Percentiles rank a stretch among this genome's conserved stretches.
Conservation (phyloP, 495 filamentous ascomycete species). For the Apiosordaria backusii region DNA sequence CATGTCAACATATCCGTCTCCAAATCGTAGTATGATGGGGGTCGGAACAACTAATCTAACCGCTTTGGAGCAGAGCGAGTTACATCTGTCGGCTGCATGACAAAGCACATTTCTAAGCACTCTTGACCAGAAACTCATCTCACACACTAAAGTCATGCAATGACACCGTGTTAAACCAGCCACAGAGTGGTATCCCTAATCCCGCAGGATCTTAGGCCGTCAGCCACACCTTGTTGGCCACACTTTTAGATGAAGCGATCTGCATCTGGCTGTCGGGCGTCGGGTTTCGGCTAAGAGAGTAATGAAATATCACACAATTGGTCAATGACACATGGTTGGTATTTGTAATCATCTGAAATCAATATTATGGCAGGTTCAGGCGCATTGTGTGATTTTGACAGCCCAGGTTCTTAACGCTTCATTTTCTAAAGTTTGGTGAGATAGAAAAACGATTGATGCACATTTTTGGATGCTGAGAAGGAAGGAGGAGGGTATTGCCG, state of each 20-base stretch:
- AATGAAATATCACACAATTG: not conserved
- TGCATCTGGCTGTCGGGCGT: not conserved
- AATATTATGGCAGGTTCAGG: no score
- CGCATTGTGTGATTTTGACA: no score
- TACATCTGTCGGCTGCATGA: not conserved
- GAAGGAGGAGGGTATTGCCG: no score
- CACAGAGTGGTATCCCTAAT: no score
- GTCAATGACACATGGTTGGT: not conserved
- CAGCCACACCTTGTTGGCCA: not conserved
- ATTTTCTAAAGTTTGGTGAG: no score
- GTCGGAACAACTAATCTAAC: not conserved
- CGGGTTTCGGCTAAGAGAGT: not conserved
- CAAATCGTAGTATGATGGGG: not conserved
- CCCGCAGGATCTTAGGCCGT: no score
- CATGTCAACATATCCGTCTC: no score
- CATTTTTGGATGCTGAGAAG: no score
- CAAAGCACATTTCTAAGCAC: not conserved
- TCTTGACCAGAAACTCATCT: not conserved
- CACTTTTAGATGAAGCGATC: not conserved
- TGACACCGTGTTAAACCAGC: not conserved
- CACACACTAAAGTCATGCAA: not conserved
- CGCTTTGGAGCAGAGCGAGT: no score
- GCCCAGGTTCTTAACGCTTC: no score
- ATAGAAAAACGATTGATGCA: no score
- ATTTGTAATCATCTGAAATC: not conserved